phyloP scores from a whole-genome alignment of 129 eudicot genomes.

The Escallonia herrerae region DNA sequence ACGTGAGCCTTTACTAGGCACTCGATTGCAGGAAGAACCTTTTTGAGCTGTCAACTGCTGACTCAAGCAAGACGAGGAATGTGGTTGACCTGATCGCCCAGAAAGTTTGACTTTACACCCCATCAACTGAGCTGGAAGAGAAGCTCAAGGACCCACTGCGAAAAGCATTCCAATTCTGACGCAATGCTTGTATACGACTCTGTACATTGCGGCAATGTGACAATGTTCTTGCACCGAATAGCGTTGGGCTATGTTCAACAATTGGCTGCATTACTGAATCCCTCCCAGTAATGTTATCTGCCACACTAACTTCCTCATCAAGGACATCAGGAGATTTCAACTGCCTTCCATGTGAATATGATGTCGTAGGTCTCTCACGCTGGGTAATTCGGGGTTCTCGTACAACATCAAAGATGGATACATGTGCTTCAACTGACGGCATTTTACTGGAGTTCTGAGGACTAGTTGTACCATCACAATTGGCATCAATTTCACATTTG shows the following conservation, averaged over 20 bases:
- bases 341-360: conserved; percentile 10
- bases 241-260: conserved; percentile 13
- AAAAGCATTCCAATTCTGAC: conserved; percentile 68
- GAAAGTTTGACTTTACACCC: background rate
- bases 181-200: conserved; percentile 52
- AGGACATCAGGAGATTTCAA: conserved; percentile 10
- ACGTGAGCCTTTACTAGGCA: conserved; percentile 10
- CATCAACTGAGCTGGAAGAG: conserved; percentile 17
- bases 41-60: conserved; percentile 19
- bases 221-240: conserved; percentile 51
- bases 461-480: conserved; percentile 15
- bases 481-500: conserved; percentile 25
- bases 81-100: conserved; percentile 9
- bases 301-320: conserved; percentile 2
- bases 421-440: conserved; percentile 18
- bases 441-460: background rate
- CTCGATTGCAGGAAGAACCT: conserved; percentile 14
- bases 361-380: conserved; percentile 15
- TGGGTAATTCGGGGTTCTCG: conserved; percentile 23
- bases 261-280: conserved; percentile 3
- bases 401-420: conserved; percentile 48
- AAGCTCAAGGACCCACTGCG: conserved; percentile 55
- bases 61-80: conserved; percentile 10
- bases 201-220: conserved; percentile 50
- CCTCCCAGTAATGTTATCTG: background rate